Evolutionary conservation across 768 basidiomycete genomes (phyloP).

Genomic region (Chalciporus sphaerocephalus): DNA sequence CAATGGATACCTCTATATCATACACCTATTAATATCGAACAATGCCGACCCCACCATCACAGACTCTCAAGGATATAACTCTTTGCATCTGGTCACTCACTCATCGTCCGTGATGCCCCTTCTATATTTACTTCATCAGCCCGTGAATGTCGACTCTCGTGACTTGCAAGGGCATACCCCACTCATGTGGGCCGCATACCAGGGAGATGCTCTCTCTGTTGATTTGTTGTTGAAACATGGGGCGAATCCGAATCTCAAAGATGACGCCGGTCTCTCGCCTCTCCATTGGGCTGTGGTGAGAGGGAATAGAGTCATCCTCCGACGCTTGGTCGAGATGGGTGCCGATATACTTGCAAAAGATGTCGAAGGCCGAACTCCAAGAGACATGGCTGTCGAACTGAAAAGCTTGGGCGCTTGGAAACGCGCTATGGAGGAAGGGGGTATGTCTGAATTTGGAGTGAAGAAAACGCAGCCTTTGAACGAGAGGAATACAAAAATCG

Average conservation of each 20-base stretch:
- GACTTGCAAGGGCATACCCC: conserved; percentile 92
- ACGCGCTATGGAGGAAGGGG: conserved; percentile 83
- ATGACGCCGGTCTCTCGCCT: conserved; percentile 80
- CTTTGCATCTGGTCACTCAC: conserved; percentile 92
- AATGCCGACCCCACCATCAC: conserved; percentile 88
- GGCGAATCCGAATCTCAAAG: conserved; percentile 70
- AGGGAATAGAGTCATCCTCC: conserved; percentile 85
- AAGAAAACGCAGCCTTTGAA: conserved; percentile 63
- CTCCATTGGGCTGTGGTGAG: conserved; percentile 98
- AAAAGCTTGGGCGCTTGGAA: conserved; percentile 90
- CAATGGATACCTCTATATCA: conserved; percentile 93
- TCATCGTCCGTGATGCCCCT: conserved; percentile 93
- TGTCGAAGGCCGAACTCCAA: conserved; percentile 77
- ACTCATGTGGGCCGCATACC: conserved; percentile 99
- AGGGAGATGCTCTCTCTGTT: conserved; percentile 94
- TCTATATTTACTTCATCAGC: conserved; percentile 88
- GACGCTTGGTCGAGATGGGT: conserved; percentile 79
- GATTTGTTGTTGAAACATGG: conserved; percentile 86
- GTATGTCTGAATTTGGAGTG: conserved; percentile 71
- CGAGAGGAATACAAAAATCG: conserved; percentile 81
- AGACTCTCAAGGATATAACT: conserved; percentile 95
- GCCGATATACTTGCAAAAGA: conserved; percentile 80
- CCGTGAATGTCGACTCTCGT: conserved; percentile 83
- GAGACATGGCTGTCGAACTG: conserved; percentile 92
- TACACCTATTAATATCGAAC: conserved; percentile 85